Base-by-base conservation (phyloP, 2,329 filamentous ascomycete species). In the Diaporthe sp. region DNA sequence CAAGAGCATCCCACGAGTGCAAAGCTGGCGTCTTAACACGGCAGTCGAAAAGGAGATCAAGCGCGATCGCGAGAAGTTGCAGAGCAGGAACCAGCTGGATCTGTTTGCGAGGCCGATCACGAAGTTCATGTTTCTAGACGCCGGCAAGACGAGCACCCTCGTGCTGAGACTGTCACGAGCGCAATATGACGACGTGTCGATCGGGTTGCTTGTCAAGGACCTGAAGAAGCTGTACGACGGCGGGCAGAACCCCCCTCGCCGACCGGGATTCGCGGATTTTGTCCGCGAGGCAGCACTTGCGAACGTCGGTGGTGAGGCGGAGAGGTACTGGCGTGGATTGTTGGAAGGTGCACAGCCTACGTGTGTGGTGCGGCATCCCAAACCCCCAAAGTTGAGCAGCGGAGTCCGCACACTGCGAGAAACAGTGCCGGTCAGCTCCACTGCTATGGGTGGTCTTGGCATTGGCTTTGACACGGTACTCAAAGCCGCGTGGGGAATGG, bases 401-500 rank as follows among this genome's bases (percentile, higher is more conserved):
- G 84, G 83, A 63, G 82, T 84, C 73, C 85, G 83, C 76, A 86
- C 84, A 0, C 75, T 89, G 12, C 81, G 80, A 4, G 83, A 86
- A 73, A 84, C 83, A 28, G 83, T 87, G 25, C 78, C 85, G 0
- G 80, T 88, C 1, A 84, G 84, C 9, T 84, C 86, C 13, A 80
- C 88, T 5, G 79, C 84, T 10, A 85, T 77, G 75, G 73, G 73
- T 13, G 71, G 85, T 49, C 82, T 88, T 4, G 86, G 85, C 12
- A 85, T 90, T 75, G 84, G 85, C 0, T 88, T 89, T 51, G 87
- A 89, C 75, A 87, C 88, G 0, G 85, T 92, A 3, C 83, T 92
- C 47, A 91, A 90, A 80, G 87, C 89, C 0, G 90, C 90, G 0
- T 92, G 90, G 90, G 87, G 89, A 0, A 86, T 89, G 76, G 86